phyloP scores from a whole-genome alignment of 345 rosid genomes.

The Citrus inodora region DNA sequence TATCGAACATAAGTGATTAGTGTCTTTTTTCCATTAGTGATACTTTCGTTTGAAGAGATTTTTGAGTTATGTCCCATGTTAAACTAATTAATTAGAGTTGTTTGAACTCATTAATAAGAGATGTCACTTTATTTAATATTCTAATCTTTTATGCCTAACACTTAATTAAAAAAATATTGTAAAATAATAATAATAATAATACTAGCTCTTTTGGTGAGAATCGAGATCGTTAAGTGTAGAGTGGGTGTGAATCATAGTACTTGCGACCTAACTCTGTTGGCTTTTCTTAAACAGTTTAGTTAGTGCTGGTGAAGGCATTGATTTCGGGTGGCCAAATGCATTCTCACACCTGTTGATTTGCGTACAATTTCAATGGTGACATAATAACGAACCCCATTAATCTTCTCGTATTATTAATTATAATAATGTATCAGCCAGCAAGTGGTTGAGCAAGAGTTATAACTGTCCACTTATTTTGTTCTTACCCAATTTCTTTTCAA shows the following conservation, averaged over 20 bases:
- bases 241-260: neutral
- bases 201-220: neutral
- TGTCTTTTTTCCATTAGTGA: accelerated
- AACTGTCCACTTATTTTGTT: neutral
- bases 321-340: neutral
- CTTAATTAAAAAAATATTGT: too few species aligned
- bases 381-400: neutral
- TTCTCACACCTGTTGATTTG: neutral
- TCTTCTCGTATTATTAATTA: neutral
- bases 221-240: neutral
- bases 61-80: too few species aligned
- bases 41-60: too few species aligned
- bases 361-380: neutral
- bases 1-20: accelerated
- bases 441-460: neutral
- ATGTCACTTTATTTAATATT: too few species aligned
- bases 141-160: too few species aligned
- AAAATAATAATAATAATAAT: too few species aligned
- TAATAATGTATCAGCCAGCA: neutral
- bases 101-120: too few species aligned
- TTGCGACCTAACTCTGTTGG: neutral
- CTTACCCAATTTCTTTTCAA: neutral
- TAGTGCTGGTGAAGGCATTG: neutral
- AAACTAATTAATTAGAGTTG: too few species aligned
- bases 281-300: neutral